Base-by-base conservation (phyloP, 192 early-diverging fungal genomes). In the Borealophlyctis nickersoniae region DNA sequence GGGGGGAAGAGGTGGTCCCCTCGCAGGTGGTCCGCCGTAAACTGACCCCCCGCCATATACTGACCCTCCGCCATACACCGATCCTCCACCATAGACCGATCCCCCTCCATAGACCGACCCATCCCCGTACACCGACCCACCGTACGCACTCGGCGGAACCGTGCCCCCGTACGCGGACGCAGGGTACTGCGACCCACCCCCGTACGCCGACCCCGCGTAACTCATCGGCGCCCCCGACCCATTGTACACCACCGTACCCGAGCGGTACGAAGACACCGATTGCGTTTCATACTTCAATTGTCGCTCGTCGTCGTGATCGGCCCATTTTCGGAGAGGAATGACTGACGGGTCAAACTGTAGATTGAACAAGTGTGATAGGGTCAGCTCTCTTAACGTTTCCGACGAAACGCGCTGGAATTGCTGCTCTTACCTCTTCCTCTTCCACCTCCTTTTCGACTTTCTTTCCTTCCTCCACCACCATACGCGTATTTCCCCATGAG, bases 401-500 rank as follows among this genome's bases (percentile, higher is more conserved):
- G n/a, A n/a, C n/a, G n/a, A n/a, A n/a, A n/a, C n/a, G n/a, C n/a
- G n/a, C n/a, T n/a, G n/a, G n/a, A n/a, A n/a, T n/a, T n/a, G n/a
- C n/a, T n/a, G n/a, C n/a, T n/a, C n/a, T n/a, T n/a, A n/a, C n/a
- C n/a, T 7, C 39, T 45, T 45, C 39, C 19, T 45, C 39, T 45
- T 45, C 39, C 9, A 45, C 39, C 19, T 45, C 39, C 39, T 45
- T 45, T 45, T 45, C 39, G 39, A 45, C 75, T 7, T 75, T 75
- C 23, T 69, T 62, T 28, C 86, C 88, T 67, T 93, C 93, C 48
- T 92, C 93, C 51, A 91, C 82, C 1, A 98, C 92, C 26, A 92
- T 65, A 78, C 95, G 91, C 32, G 95, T 98, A 69, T 93, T 95
- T 62, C 96, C 96, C 96, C 96, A 99, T 13, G 94, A 96, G 70